phyloP scores from a whole-genome alignment of 2,329 filamentous ascomycete species.

The Trichoderma afroharzianum region DNA sequence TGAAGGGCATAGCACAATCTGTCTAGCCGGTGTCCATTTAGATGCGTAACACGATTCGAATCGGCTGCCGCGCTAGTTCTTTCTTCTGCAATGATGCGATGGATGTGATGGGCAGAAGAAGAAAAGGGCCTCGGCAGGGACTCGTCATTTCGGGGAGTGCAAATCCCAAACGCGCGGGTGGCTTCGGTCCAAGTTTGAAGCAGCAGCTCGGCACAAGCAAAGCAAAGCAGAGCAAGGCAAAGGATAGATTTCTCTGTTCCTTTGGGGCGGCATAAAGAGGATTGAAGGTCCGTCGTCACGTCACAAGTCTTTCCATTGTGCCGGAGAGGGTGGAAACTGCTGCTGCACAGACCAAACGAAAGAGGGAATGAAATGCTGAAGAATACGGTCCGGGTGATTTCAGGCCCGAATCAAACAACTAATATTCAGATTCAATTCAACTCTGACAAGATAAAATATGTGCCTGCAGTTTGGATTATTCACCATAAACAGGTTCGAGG shows the following conservation, averaged over 20 bases:
- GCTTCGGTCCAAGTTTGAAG: not conserved
- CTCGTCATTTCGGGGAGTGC: not conserved
- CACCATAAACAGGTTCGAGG: not conserved
- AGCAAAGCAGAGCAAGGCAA: not conserved
- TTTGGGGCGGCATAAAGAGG: not conserved
- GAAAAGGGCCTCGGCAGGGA: not conserved
- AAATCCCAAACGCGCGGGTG: not conserved
- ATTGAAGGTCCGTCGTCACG: not conserved
- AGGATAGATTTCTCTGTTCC: not conserved
- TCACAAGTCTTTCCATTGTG: not conserved
- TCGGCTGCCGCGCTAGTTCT: not conserved
- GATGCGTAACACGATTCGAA: slow-evolving; percentile 8
- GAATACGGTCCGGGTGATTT: not conserved
- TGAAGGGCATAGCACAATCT: not conserved
- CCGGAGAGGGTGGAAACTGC: not conserved
- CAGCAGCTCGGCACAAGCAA: not conserved
- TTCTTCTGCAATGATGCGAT: not conserved
- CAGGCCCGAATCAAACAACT: not conserved
- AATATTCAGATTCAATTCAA: too few relatives aligned
- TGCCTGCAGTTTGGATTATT: not conserved
- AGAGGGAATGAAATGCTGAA: not conserved
- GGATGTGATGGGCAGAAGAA: not conserved
- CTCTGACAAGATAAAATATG: not conserved
- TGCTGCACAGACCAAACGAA: not conserved
- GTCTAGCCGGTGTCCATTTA: slow-evolving; percentile 2